Conservation (phyloP, 129 eudicot genomes). For the Flaveria linearis region DNA sequence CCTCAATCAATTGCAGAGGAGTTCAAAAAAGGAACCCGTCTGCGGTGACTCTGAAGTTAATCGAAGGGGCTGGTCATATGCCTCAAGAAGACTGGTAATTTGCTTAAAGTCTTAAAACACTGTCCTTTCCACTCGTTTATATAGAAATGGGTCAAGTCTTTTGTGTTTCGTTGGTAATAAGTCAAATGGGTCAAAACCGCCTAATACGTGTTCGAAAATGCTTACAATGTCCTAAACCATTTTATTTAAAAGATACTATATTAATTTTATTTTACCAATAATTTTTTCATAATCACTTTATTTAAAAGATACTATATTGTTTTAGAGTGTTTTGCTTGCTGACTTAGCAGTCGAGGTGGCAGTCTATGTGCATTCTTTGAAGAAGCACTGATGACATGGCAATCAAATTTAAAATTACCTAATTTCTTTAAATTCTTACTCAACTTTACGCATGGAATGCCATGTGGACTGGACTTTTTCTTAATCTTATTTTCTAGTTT, state of each 20-base stretch:
- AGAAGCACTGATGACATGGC: background rate
- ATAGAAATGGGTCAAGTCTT: background rate
- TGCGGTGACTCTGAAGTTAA: constrained; percentile 62
- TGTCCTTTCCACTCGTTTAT: background rate
- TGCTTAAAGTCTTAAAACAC: background rate
- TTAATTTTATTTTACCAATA: background rate
- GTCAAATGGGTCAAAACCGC: background rate
- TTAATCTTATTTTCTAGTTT: too few species aligned
- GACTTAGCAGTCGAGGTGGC: background rate
- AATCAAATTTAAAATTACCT: too few species aligned
- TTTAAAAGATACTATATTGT: background rate
- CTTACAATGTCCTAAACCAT: background rate
- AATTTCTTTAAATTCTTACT: too few species aligned
- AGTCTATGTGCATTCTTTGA: background rate
- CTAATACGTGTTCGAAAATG: background rate
- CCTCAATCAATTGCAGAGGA: constrained; percentile 96
- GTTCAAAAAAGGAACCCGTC: constrained; percentile 70
- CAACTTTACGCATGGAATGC: background rate
- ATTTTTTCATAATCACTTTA: background rate
- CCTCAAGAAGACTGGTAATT: constrained; percentile 99
- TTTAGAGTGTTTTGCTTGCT: background rate
- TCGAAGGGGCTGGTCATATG: constrained; percentile 99
- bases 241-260: background rate
- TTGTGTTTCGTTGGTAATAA: background rate
- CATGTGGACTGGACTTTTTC: background rate